phyloP scores from a whole-genome alignment of 2,329 filamentous ascomycete genomes.

The Tetracladium maxilliforme region DNA sequence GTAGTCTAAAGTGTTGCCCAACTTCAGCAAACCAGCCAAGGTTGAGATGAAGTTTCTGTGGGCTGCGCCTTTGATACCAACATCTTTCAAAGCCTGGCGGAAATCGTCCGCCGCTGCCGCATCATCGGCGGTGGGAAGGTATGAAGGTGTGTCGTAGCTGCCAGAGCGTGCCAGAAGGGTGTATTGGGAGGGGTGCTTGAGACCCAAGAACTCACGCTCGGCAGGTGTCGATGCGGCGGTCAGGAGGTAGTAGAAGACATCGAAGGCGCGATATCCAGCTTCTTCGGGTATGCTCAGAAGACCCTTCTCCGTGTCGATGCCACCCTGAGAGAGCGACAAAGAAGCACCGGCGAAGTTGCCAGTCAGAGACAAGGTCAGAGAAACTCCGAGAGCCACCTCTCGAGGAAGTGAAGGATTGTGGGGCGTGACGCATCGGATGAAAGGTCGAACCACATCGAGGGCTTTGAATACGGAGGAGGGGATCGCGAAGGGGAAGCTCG shows the following conservation, averaged over 20 bases:
- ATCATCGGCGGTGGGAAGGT: slow-evolving; percentile 86
- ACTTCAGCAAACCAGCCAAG: slow-evolving; percentile 74
- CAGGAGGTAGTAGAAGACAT: slow-evolving; percentile 94
- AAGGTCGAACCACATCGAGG: slow-evolving; percentile 69
- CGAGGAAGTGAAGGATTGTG: slow-evolving; percentile 74
- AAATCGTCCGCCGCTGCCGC: slow-evolving; percentile 89
- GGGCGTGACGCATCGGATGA: slow-evolving; percentile 76
- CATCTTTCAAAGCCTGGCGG: slow-evolving; percentile 68
- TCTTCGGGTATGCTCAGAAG: slow-evolving; percentile 69
- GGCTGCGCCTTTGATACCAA: slow-evolving; percentile 80
- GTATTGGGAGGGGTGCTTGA: slow-evolving; percentile 67
- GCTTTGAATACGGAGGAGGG: slow-evolving; percentile 65
- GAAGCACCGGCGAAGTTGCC: slow-evolving; percentile 66
- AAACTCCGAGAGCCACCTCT: slow-evolving; percentile 67
- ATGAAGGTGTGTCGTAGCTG: slow-evolving; percentile 75
- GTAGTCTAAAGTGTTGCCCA: slow-evolving; percentile 82
- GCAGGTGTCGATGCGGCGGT: slow-evolving; percentile 81
- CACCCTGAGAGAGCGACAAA: slow-evolving; percentile 69
- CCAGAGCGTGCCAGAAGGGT: slow-evolving; percentile 66
- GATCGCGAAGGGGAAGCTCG: slow-evolving; percentile 64
- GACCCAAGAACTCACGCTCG: slow-evolving; percentile 75
- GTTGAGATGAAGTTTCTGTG: slow-evolving; percentile 76
- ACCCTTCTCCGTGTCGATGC: slow-evolving; percentile 71
- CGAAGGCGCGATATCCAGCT: slow-evolving; percentile 78
- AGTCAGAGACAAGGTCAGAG: slow-evolving; percentile 65